A percentile compares a stretch with the other conserved stretches of the same genome.
These are phyloP conservation scores for Globisporangium spinosum DNA, from an alignment of 352 stramenopile species.

Conservation along the genomic window DNA sequence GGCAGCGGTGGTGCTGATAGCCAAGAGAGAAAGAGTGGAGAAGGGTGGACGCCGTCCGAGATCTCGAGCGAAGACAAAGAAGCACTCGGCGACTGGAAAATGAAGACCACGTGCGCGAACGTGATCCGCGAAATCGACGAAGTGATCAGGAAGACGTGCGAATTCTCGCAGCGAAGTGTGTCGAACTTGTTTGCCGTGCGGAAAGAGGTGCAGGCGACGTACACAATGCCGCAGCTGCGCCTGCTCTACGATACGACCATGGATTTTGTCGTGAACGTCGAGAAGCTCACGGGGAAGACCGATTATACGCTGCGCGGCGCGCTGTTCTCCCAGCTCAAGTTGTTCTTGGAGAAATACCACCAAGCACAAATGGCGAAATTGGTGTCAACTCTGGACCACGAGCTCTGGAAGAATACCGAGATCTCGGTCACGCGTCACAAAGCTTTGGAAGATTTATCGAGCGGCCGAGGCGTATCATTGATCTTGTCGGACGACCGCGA, in stretches of 20 bases:
- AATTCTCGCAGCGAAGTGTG: conserved; percentile 85
- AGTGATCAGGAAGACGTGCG: conserved; percentile 79
- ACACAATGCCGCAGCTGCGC: conserved; percentile 92
- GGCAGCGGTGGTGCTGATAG: not conserved
- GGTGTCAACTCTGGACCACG: conserved; percentile 93
- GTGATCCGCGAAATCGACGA: conserved; percentile 85
- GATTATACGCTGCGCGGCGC: conserved; percentile 91
- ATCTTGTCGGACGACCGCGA: conserved; percentile 67
- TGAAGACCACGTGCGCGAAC: conserved; percentile 61
- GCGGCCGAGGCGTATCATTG: conserved; percentile 82
- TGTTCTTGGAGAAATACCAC: conserved; percentile 95
- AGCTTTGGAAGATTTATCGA: conserved; percentile 89
- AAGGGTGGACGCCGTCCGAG: conserved; percentile 41
- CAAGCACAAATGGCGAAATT: conserved; percentile 90
- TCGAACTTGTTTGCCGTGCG: conserved; percentile 84
- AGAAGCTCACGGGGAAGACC: conserved; percentile 89
- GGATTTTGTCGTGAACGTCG: conserved; percentile 90
- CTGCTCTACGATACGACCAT: conserved; percentile 93
- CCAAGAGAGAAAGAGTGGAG: conserved; percentile 15
- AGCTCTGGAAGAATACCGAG: conserved; percentile 93
- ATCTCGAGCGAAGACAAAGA: conserved; percentile 45
- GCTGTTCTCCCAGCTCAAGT: conserved; percentile 92
- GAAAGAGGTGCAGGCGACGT: conserved; percentile 84
- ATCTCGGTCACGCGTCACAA: conserved; percentile 89
- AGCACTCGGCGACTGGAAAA: conserved; percentile 69